These are phyloP conservation scores for Chenopodium formosanum DNA, from an alignment of 148 eudicot genomes.

Conservation along the genomic window DNA sequence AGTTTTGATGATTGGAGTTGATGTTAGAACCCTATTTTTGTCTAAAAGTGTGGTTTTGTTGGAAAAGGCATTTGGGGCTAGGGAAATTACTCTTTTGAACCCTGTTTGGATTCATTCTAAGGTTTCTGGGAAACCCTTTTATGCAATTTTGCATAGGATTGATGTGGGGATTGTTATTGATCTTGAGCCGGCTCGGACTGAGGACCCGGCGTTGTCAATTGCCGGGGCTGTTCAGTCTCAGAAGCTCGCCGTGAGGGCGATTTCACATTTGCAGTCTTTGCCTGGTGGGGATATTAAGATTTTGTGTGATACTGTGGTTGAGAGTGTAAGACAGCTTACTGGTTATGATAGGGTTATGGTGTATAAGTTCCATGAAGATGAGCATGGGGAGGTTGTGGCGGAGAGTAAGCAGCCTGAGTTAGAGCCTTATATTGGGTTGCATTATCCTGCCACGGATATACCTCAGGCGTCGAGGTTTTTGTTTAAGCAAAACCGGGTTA, in stretches of 20 bases:
- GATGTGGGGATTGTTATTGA: slow-evolving; percentile 95
- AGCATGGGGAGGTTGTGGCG: slow-evolving; percentile 93
- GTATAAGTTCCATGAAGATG: slow-evolving; percentile 95
- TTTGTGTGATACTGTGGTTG: slow-evolving; percentile 83
- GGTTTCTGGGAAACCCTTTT: slow-evolving; percentile 74
- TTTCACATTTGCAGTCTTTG: slow-evolving; percentile 75
- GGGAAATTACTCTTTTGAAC: slow-evolving; percentile 68
- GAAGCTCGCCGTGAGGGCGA: slow-evolving; percentile 83
- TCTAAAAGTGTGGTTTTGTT: slow-evolving; percentile 48
- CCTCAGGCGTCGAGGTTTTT: slow-evolving; percentile 95
- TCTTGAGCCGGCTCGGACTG: slow-evolving; percentile 82
- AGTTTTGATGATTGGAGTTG: slow-evolving; percentile 56
- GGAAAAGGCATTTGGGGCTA: slow-evolving; percentile 64
- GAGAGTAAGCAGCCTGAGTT: slow-evolving; percentile 73
- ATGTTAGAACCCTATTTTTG: slow-evolving; percentile 62
- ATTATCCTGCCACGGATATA: slow-evolving; percentile 96
- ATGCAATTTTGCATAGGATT: slow-evolving; percentile 85
- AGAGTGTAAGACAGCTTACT: slow-evolving; percentile 73
- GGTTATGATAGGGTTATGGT: slow-evolving; percentile 99
- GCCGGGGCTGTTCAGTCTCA: slow-evolving; percentile 98
- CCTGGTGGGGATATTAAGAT: slow-evolving; percentile 87
- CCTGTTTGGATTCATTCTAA: slow-evolving; percentile 86
- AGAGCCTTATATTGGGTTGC: slow-evolving; percentile 87
- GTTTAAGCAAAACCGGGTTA: slow-evolving; percentile 83
- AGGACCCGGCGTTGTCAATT: slow-evolving; percentile 81